Percentiles rank a stretch among this genome's conserved stretches.
Evolutionary conservation across 495 filamentous ascomycete species (phyloP).

Genomic region (Wilcoxina mikolae): DNA sequence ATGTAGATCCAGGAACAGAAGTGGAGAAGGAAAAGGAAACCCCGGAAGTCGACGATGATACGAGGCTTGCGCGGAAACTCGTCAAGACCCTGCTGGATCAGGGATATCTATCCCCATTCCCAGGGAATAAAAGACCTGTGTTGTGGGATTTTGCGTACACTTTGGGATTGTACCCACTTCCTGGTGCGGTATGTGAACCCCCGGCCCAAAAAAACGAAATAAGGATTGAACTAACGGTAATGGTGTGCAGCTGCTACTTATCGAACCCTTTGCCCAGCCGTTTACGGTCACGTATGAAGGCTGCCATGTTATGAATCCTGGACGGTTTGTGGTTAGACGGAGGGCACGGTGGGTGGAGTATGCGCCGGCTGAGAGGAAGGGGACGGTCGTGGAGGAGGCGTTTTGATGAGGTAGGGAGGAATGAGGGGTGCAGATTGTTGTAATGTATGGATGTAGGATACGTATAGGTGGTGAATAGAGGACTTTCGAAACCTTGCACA

Average conservation of each 20-base stretch:
- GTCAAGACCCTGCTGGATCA: slow-evolving; percentile 92
- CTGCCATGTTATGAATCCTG: slow-evolving; percentile 92
- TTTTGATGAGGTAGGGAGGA: slow-evolving; percentile 11
- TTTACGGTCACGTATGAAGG: slow-evolving; percentile 86
- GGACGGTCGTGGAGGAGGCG: slow-evolving; percentile 10
- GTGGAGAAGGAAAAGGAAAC: slow-evolving; percentile 14
- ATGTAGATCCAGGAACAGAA: slow-evolving; percentile 10
- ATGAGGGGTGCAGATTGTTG: neutral
- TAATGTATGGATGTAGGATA: no score
- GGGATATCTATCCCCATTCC: slow-evolving; percentile 74
- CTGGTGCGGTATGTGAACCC: slow-evolving; percentile 39
- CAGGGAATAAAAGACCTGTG: slow-evolving; percentile 55
- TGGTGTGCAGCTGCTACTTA: slow-evolving; percentile 43
- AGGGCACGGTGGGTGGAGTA: slow-evolving; percentile 76
- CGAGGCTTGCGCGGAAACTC: slow-evolving; percentile 56
- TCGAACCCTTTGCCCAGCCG: slow-evolving; percentile 61
- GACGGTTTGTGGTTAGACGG: slow-evolving; percentile 47
- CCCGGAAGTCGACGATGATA: slow-evolving; percentile 35
- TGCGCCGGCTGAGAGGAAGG: slow-evolving; percentile 18
- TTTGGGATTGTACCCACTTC: slow-evolving; percentile 72
- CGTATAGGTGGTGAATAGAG: no score
- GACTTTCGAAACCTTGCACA: no score
- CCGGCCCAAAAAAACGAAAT: neutral
- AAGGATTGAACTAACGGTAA: neutral
- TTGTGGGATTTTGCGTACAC: slow-evolving; percentile 70